Evolutionary conservation across 148 eudicot species (phyloP).

Genomic region (Linanthus parryae): DNA sequence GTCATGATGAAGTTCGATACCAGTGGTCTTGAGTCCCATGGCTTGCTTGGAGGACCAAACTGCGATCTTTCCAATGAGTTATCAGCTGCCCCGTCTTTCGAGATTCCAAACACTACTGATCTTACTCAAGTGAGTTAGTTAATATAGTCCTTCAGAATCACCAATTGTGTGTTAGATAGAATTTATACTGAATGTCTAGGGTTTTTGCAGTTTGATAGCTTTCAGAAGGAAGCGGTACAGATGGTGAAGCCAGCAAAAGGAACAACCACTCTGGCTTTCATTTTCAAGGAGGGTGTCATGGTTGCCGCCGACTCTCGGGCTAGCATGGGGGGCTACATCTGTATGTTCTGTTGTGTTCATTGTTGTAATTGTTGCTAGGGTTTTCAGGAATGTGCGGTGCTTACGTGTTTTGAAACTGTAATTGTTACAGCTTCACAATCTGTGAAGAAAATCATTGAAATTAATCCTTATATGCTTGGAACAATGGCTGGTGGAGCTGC

Average conservation of each 20-base stretch:
- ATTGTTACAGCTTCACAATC: conserved; percentile 77
- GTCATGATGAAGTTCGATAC: conserved; percentile 90
- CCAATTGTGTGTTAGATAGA: neutral
- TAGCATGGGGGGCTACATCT: conserved; percentile 99
- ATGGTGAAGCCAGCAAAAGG: conserved; percentile 98
- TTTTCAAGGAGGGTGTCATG: conserved; percentile 90
- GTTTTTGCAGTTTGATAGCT: conserved; percentile 70
- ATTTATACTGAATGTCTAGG: too few relatives aligned
- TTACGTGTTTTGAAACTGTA: conserved; percentile 6
- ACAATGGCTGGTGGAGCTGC: conserved; percentile 99
- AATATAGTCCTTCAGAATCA: too few relatives aligned
- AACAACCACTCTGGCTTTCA: conserved; percentile 87
- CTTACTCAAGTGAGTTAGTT: neutral
- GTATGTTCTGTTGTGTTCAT: conserved; percentile 38
- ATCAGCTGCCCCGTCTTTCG: conserved; percentile 57
- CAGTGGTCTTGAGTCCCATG: conserved; percentile 71
- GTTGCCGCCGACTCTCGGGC: conserved; percentile 99
- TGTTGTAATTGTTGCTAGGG: too few relatives aligned
- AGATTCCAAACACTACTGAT: conserved; percentile 53
- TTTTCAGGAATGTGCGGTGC: neutral
- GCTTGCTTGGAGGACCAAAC: conserved; percentile 26
- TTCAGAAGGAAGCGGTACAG: conserved; percentile 77
- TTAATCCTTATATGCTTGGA: conserved; percentile 95
- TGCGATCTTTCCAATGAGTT: conserved; percentile 35
- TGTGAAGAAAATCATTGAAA: conserved; percentile 96